Evolutionary conservation across 2,329 filamentous ascomycete species (phyloP).

Genomic region (Beauveria medogensis): DNA sequence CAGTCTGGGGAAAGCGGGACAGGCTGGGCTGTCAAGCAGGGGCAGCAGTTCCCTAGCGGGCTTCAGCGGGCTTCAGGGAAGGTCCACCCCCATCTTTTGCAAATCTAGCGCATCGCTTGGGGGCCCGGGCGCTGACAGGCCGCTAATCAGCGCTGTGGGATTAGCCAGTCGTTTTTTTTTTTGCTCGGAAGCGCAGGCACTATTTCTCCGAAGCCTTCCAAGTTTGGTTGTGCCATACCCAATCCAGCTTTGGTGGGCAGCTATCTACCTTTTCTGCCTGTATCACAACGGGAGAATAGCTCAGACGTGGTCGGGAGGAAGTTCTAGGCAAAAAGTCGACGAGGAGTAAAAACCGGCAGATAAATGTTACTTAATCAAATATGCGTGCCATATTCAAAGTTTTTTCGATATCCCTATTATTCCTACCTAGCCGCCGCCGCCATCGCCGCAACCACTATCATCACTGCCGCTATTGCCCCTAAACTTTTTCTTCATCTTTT

Average conservation of each 20-base stretch:
- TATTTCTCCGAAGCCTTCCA: conserved; percentile 4
- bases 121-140: not conserved
- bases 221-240: not conserved
- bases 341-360: no score
- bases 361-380: no score
- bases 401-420: no score
- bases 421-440: no score
- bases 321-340: no score
- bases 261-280: no score
- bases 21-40: not conserved
- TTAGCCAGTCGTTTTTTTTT: not conserved
- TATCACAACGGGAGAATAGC: not conserved
- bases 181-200: conserved; percentile 8
- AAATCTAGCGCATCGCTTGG: conserved; percentile 6
- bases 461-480: no score
- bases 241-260: not conserved
- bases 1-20: conserved; percentile 10
- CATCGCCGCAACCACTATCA: no score
- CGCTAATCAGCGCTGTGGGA: conserved; percentile 3
- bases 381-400: no score
- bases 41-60: not conserved
- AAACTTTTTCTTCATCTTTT: no score
- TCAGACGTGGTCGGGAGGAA: no score
- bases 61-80: conserved; percentile 1
- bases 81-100: conserved; percentile 5